These are phyloP conservation scores for Hericium coralloides DNA, from an alignment of 768 basidiomycete genomes.

Conservation along the genomic window DNA sequence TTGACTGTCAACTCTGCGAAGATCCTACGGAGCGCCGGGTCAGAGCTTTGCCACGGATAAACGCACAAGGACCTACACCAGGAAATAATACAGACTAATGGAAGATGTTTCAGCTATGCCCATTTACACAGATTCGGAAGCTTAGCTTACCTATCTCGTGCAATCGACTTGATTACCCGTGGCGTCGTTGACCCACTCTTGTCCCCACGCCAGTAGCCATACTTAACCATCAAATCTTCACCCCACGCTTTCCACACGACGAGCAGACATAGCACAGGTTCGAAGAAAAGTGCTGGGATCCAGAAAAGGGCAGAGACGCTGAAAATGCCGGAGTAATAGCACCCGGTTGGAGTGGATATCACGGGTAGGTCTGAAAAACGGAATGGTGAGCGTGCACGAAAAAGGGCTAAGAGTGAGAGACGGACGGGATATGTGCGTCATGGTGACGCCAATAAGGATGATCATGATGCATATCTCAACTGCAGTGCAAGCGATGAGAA, in stretches of 20 bases:
- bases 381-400: neutral
- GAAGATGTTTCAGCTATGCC: neutral
- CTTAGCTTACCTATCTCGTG: neutral
- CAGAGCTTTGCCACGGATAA: neutral
- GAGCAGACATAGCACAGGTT: neutral
- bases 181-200: neutral
- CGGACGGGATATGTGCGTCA: neutral
- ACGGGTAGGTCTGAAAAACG: neutral
- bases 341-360: neutral
- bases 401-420: neutral
- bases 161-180: neutral
- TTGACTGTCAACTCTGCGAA: neutral
- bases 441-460: neutral
- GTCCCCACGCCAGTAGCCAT: neutral
- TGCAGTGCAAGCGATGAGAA: neutral
- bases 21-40: neutral
- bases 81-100: neutral
- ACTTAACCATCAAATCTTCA: neutral
- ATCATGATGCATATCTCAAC: neutral
- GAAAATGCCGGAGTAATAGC: neutral
- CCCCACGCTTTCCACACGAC: constrained; percentile 4
- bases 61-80: neutral
- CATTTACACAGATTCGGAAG: no score
- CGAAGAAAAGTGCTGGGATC: neutral
- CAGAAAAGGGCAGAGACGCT: neutral